phyloP scores from a whole-genome alignment of 2,329 filamentous ascomycete species.

The Leptoxyphium fumago region DNA sequence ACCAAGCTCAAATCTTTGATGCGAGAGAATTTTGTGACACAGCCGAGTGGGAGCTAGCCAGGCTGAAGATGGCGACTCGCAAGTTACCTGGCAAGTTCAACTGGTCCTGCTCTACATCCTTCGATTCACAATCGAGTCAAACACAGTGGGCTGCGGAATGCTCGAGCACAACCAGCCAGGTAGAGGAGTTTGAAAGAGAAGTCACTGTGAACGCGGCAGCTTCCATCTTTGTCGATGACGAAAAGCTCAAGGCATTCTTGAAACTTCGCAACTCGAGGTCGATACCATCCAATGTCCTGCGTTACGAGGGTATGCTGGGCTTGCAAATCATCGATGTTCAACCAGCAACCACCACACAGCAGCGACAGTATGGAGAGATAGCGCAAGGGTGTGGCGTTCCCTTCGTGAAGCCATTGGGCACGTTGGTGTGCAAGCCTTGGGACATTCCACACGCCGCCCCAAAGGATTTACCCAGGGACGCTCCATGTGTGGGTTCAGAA shows the following conservation, averaged over 20 bases:
- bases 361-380: background rate
- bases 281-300: background rate
- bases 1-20: conserved; percentile 48
- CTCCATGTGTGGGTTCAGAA: conserved; percentile 7
- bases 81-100: conserved; percentile 68
- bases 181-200: conserved; percentile 24
- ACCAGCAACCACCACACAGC: background rate
- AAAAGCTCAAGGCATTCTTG: conserved; percentile 10
- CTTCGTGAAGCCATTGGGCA: conserved; percentile 37
- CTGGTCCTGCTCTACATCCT: conserved; percentile 54
- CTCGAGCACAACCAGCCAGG: conserved; percentile 24
- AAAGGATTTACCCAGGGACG: conserved; percentile 10
- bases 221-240: conserved; percentile 27
- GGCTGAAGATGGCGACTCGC: conserved; percentile 36
- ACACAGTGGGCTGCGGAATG: conserved; percentile 9
- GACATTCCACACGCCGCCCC: conserved; percentile 23
- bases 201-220: conserved; percentile 38
- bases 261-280: conserved; percentile 5
- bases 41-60: conserved; percentile 52
- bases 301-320: background rate
- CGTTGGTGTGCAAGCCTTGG: conserved; percentile 37
- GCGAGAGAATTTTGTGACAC: conserved; percentile 53
- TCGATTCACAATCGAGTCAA: conserved; percentile 39
- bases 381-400: conserved; percentile 10
- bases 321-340: background rate